Base-by-base conservation (phyloP, 2,329 filamentous ascomycete species). In the Biscogniauxia mediterranea region DNA sequence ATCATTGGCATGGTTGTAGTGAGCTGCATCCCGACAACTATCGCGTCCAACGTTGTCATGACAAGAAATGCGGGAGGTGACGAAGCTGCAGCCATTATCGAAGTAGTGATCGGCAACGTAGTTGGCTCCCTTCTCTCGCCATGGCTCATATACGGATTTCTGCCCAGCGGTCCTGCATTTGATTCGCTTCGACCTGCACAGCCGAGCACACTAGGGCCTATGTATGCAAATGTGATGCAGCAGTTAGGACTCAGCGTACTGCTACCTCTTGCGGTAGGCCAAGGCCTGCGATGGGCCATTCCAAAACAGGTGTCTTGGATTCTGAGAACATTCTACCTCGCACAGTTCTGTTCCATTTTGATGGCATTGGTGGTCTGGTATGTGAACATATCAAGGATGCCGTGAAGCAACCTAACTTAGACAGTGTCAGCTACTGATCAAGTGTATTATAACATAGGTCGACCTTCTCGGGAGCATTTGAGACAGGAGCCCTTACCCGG, bases 1-100 rank as follows among this genome's bases (percentile, higher is more conserved):
- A 76, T 92, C 28, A 83, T 89, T 2, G 89, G 89, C 9, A 85
- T 91, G 72, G 80, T 91, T 2, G 84, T 89, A 49, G 80, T 86
- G 1, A 83, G 85, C n/a, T 89, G 85, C 69, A 84, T 90, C 4
- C 88, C 89, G 1, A 92, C 89, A 0, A 91, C 89, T 0, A 89
- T 91, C 68, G 84, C 87, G 7, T 90, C 86, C 53, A 91, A 91
- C 71, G 86, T 90, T 7, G 86, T 91, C 50, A 91, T 91, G 88
- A 91, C 89, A 5, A 78, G 87, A 25, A 81, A 85, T 49, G 85
- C 89, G 0, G 85, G 88, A 46, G 89, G 89, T 5, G 89, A 91
- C 66, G 84, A 87, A 61, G 84, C 84, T 2, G 84, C 86, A 0
- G 84, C 84, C 55, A 80, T 89, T 62, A 87, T 91, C 32, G 88